Base-by-base conservation (phyloP, 192 early-diverging fungal genomes). In the Coemansia sp. region DNA sequence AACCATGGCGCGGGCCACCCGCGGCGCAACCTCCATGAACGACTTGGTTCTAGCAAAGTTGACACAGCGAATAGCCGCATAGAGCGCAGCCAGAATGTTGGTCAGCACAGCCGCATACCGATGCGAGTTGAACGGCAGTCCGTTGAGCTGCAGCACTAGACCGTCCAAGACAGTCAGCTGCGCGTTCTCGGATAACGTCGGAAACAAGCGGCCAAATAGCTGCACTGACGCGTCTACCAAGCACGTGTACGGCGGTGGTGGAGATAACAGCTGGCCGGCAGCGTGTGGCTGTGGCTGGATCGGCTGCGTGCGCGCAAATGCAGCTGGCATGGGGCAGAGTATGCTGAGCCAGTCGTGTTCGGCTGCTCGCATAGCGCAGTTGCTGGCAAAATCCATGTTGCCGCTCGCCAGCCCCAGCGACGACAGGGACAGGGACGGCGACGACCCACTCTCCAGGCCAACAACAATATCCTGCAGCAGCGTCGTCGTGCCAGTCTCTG, bases 121-220 rank as follows among this genome's bases (percentile, higher is more conserved):
- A 32, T 87, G 88, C 14, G 84, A 90, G 75, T 84, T 91, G 43
- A 89, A 73, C 24, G 89, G 91, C 35, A 87, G 67, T 25, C 71
- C 79, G 62, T 91, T 87, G 41, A 90, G 76, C 40, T 79, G 70
- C 56, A 87, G 88, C 2, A 89, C 82, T 39, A 98, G 79, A 4
- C 88, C 85, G 27, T 96, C 95, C 41, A 96, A 84, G 36, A 87
- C 57, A 0, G 92, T 76, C 31, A 93, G 88, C 77, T 99, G 97
- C 15, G 87, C 81, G 6, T 86, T 66, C 22, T 90, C 86, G 9
- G 82, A 82, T 45, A 94, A 88, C 14, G 82, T 63, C 4, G 90
- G 89, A 32, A 96, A 91, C 10, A 96, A 57, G 1, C 86, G 80
- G 2, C 90, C 87, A 76, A 96, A 93, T 10, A 98, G 61, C 32